Conservation (phyloP, 805 yeast species). For the Barnettozyma pratensis region DNA sequence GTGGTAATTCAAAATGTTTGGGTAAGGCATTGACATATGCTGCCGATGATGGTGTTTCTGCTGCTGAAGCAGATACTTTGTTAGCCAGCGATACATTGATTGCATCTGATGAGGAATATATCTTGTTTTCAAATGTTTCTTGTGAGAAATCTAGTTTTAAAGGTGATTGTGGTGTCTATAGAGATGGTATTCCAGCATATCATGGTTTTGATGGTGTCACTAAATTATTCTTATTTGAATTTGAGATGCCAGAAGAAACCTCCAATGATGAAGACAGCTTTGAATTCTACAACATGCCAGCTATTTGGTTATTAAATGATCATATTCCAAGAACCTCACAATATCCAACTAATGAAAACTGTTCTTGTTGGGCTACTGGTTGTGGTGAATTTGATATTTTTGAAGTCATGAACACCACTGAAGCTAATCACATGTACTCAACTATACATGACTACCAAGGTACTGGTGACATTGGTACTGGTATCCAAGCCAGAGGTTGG, state of each 20-base stretch:
- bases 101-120: conserved; percentile 53
- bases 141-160: conserved; percentile 51
- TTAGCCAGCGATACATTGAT: conserved; percentile 45
- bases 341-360: conserved; percentile 53
- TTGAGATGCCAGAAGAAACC: conserved; percentile 57
- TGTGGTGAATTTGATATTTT: conserved; percentile 78
- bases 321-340: conserved; percentile 73
- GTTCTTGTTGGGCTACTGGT: conserved; percentile 75
- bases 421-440: conserved; percentile 49
- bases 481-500: conserved; percentile 53
- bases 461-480: conserved; percentile 53
- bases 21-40: conserved; percentile 68
- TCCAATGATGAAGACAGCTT: conserved; percentile 25
- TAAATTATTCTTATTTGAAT: conserved; percentile 70
- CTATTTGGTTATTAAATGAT: conserved; percentile 72
- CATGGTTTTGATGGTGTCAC: conserved; percentile 65
- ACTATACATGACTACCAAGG: conserved; percentile 78
- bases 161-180: conserved; percentile 70
- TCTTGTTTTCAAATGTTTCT: conserved; percentile 51
- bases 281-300: conserved; percentile 56
- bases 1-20: conserved; percentile 53
- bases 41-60: conserved; percentile 46
- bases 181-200: conserved; percentile 68
- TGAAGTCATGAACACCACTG: conserved; percentile 65
- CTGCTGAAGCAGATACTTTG: conserved; percentile 28